Conservation (phyloP, 2,329 filamentous ascomycete genomes). For the Exophiala mesophila region DNA sequence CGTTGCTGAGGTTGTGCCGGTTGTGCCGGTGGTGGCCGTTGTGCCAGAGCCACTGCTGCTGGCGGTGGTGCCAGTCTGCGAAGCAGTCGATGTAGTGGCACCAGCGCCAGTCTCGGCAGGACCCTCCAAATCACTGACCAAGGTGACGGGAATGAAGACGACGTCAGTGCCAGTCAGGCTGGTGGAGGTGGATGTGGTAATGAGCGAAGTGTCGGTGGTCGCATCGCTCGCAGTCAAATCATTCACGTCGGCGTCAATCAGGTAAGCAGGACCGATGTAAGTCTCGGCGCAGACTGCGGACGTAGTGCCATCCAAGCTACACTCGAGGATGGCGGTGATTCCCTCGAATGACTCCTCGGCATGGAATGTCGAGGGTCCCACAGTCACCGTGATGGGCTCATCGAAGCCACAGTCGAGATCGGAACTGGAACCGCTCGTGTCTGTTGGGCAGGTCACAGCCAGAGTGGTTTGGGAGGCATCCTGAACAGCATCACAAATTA, state of each 20-base stretch:
- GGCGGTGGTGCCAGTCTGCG: neutral
- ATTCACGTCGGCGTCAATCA: constrained; percentile 9
- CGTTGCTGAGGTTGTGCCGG: neutral
- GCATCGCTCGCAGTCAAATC: constrained; percentile 4
- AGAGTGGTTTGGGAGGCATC: constrained; percentile 18
- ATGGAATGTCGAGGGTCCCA: constrained; percentile 18
- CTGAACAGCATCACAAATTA: constrained; percentile 6
- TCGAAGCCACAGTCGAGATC: constrained; percentile 16
- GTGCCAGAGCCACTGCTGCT: neutral
- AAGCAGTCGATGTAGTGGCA: constrained; percentile 8
- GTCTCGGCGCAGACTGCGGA: constrained; percentile 18
- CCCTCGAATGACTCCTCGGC: constrained; percentile 11
- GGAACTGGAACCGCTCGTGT: constrained; percentile 9
- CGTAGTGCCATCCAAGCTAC: constrained; percentile 20
- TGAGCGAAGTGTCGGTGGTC: constrained; percentile 7
- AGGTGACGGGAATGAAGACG: constrained; percentile 9
- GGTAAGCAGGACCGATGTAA: constrained; percentile 14
- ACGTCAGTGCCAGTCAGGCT: constrained; percentile 11
- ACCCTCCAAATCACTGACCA: constrained; percentile 3
- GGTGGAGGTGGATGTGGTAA: constrained; percentile 9
- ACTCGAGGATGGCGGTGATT: constrained; percentile 15
- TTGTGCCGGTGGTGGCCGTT: constrained; percentile 2
- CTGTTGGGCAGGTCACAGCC: constrained; percentile 16
- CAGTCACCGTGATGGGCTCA: constrained; percentile 20
- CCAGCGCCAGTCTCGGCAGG: constrained; percentile 7